Evolutionary conservation across 441 rosid species (phyloP), one percentile per base, ranked within the genome.

Genomic region (Metrosideros polymorpha): DNA sequence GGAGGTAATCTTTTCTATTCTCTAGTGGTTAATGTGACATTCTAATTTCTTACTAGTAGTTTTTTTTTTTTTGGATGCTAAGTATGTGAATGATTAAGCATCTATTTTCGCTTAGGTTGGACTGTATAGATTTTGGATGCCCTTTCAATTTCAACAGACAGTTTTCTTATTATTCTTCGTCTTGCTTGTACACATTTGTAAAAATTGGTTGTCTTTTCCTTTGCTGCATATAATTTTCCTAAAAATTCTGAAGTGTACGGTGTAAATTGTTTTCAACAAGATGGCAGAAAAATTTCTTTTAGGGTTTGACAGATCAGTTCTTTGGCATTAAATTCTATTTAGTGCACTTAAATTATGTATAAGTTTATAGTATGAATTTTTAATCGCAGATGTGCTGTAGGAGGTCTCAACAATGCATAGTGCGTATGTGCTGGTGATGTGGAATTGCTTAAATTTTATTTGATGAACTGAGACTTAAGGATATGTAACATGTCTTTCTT

Each of bases 1-100:
- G 91, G 92, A 91, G 94, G 95, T 92, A 91, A 88, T 85, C 86
- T 90, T 75, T 63, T 54, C 25, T 83, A 85, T 55, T 27, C 25
- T 42, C 82, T 32, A 14, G 45, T 29, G 29, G 24, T 82, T 47
- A 52, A 52, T 17, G 24, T 18, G 24, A 52, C 24, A 35, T 39
- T 71, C 47, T 39, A 71, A 71, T 71, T 22, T 71, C 79, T 39
- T 71, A 10, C 79, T 3, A 71, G 79, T 22, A n/a, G 45, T 39
- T 6, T 22, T 56, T 51, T 4, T 47, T 47, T 17, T 56, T 71
- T 47, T 82, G 54, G 39, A 49, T 82, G 79, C 47, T 71, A 32
- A 63, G 35, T 61, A 71, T 71, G 79, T 35, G 79, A 42, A 71
- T 39, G n/a, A 71, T 71, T 35, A 22, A 22, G 39, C 47, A 39